Evolutionary conservation across 768 basidiomycete genomes (phyloP).

Genomic region (Coprinopsis strossmayeri): DNA sequence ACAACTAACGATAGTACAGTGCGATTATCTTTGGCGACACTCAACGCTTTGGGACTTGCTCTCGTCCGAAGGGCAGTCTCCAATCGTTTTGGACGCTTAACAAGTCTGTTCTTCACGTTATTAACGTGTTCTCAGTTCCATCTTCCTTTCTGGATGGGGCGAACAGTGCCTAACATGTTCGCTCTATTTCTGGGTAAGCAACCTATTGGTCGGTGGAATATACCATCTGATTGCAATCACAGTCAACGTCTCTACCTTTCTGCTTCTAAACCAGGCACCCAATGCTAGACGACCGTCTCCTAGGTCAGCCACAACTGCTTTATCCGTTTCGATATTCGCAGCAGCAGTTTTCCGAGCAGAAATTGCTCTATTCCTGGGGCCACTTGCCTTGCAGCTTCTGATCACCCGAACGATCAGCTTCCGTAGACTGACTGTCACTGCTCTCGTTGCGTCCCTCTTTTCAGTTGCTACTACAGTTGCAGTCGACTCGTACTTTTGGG

Average conservation of each 20-base stretch:
- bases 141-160: constrained; percentile 85
- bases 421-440: constrained; percentile 37
- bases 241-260: constrained; percentile 56
- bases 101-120: constrained; percentile 54
- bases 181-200: constrained; percentile 8
- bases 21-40: constrained; percentile 61
- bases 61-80: constrained; percentile 58
- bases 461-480: constrained; percentile 56
- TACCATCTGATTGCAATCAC: not conserved
- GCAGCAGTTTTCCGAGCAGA: constrained; percentile 78
- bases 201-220: not conserved
- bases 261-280: constrained; percentile 39
- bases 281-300: constrained; percentile 32
- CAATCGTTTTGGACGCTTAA: constrained; percentile 53
- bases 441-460: constrained; percentile 36
- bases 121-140: constrained; percentile 87
- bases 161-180: constrained; percentile 94
- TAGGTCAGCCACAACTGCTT: constrained; percentile 29
- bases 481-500: constrained; percentile 89
- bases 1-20: constrained; percentile 35
- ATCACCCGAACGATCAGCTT: constrained; percentile 36
- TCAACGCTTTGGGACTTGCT: constrained; percentile 58
- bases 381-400: constrained; percentile 52
- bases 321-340: constrained; percentile 52
- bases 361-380: constrained; percentile 57